phyloP scores from a whole-genome alignment of 129 eudicot species.

The Flaveria brownii region DNA sequence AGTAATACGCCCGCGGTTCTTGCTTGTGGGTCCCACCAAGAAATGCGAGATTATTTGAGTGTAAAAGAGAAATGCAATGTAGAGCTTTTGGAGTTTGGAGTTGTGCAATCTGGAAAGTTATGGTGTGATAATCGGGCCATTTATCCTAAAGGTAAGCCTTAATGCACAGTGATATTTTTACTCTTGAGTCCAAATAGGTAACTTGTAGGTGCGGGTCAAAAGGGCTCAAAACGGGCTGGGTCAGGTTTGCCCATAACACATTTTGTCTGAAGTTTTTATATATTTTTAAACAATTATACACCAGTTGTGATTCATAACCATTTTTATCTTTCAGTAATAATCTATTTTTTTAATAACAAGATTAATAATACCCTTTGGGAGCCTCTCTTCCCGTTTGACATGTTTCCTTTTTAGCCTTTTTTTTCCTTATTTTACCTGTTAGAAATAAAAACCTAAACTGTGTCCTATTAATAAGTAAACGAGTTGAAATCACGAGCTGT shows the following conservation, averaged over 20 bases:
- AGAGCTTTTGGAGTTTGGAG: slow-evolving; percentile 74
- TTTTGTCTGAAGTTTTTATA: not conserved
- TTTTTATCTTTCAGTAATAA: not conserved
- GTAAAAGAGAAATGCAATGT: slow-evolving; percentile 44
- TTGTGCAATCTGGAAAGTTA: slow-evolving; percentile 57
- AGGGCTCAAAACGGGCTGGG: not conserved
- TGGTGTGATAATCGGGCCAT: slow-evolving; percentile 80
- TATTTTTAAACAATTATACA: not conserved
- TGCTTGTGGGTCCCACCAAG: slow-evolving; percentile 18
- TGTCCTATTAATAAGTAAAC: too few relatives aligned
- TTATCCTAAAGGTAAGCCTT: slow-evolving; percentile 80
- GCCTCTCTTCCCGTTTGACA: not conserved
- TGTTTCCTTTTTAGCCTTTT: not conserved
- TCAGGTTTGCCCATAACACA: not conserved
- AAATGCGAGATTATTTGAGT: not conserved
- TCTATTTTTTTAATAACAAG: not conserved
- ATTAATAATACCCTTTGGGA: not conserved
- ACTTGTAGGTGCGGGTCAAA: slow-evolving; percentile 3
- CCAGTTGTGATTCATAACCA: not conserved
- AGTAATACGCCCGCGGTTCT: not conserved
- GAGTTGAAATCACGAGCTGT: not conserved
- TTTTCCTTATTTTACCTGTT: not conserved
- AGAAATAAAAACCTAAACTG: too few relatives aligned
- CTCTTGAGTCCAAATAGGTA: slow-evolving; percentile 9
- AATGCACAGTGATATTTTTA: not conserved